phyloP scores from a whole-genome alignment of 164 flowering plant genomes.

The Litsea cubeba region DNA sequence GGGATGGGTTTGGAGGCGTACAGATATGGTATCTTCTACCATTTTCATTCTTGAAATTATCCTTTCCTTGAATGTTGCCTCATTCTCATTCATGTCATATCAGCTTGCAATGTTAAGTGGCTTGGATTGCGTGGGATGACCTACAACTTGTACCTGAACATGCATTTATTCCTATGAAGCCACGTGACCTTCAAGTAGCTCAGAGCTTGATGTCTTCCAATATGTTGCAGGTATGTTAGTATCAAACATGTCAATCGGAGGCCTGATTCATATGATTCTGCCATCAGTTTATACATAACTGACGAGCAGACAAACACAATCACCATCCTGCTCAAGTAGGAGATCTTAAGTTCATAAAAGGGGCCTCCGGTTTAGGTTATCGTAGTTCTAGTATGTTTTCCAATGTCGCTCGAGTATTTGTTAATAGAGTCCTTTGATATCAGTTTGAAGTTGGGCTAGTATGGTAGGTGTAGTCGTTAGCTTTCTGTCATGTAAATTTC shows the following conservation, averaged over 20 bases:
- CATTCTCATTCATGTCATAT: constrained; percentile 2
- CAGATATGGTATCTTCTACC: constrained; percentile 54
- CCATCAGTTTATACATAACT: no score
- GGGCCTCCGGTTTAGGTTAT: no score
- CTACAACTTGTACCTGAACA: constrained; percentile 63
- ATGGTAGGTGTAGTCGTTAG: background rate
- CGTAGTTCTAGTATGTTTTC: no score
- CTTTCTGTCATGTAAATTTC: background rate
- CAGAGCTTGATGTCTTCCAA: constrained; percentile 74
- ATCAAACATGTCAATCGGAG: no score
- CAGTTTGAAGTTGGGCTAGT: no score
- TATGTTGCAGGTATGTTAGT: constrained; percentile 49
- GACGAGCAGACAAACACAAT: no score
- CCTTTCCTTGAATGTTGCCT: background rate
- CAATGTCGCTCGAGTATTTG: no score
- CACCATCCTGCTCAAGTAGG: no score
- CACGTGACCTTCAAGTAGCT: constrained; percentile 79
- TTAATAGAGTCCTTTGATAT: no score
- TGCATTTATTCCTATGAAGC: constrained; percentile 60
- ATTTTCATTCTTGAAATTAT: background rate
- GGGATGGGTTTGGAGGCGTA: constrained; percentile 98
- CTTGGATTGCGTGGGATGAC: constrained; percentile 80
- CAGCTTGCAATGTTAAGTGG: constrained; percentile 97
- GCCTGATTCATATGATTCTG: no score
- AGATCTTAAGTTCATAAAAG: no score